Evolutionary conservation across 257 asterid species (phyloP).

Genomic region (Solanum piurae): DNA sequence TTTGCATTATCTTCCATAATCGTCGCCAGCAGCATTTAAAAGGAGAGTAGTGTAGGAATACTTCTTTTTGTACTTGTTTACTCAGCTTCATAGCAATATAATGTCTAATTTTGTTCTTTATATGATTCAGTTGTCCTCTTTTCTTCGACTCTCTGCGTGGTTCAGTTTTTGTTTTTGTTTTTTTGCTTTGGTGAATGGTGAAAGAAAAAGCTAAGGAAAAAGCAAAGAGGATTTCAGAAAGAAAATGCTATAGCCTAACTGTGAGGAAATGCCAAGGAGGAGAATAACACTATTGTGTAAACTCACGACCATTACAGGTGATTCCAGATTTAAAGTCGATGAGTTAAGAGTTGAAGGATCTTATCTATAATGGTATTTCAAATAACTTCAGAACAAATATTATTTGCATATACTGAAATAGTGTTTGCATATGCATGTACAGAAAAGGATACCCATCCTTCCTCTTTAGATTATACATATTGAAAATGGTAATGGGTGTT

Average conservation of each 20-base stretch:
- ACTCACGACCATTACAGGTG: neutral
- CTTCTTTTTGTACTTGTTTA: neutral
- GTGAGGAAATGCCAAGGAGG: neutral
- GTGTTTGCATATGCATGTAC: neutral
- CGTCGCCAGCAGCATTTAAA: conserved; percentile 23
- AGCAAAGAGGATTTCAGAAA: neutral
- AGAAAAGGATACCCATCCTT: neutral
- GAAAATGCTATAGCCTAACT: neutral
- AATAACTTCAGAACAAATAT: neutral
- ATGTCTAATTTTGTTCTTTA: neutral
- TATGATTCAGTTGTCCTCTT: neutral
- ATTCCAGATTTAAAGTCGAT: neutral
- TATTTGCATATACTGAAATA: neutral
- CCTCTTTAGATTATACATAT: neutral
- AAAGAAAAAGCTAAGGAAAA: neutral
- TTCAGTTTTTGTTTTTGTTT: neutral
- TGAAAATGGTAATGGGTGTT: neutral
- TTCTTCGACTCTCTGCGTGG: neutral
- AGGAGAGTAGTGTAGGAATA: conserved; percentile 24
- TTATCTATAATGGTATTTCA: neutral
- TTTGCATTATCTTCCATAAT: conserved; percentile 20
- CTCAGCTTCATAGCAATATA: neutral
- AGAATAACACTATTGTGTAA: neutral
- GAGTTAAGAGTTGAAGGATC: neutral
- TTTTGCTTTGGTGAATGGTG: neutral